Evolutionary conservation across 805 yeast genomes (phyloP).

Genomic region (Pichia membranifaciens): DNA sequence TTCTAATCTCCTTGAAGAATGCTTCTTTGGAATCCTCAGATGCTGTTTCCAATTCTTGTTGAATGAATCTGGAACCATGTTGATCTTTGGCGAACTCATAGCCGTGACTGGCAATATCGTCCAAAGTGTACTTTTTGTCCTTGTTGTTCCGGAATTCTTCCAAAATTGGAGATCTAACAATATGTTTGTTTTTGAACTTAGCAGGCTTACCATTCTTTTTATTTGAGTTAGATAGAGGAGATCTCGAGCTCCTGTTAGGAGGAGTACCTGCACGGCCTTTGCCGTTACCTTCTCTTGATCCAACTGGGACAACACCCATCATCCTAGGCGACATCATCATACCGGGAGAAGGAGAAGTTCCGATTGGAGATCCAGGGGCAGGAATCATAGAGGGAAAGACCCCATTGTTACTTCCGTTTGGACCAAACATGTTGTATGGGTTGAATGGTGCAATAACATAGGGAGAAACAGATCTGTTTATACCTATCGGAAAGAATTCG

Average conservation of each 20-base stretch:
- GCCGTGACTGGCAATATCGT: conserved; percentile 79
- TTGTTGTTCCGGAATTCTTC: conserved; percentile 77
- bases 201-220: conserved; percentile 17
- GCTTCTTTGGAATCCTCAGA: conserved; percentile 65
- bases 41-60: conserved; percentile 70
- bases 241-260: neutral
- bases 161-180: conserved; percentile 68
- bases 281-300: neutral
- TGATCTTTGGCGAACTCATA: conserved; percentile 92
- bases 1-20: conserved; percentile 78
- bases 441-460: conserved; percentile 47
- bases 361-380: conserved; percentile 23
- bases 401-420: conserved; percentile 10
- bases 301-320: conserved; percentile 12
- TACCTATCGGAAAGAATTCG: conserved; percentile 22
- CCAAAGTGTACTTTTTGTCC: conserved; percentile 55
- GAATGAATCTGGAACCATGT: conserved; percentile 95
- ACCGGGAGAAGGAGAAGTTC: conserved; percentile 11
- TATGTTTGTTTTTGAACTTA: conserved; percentile 35
- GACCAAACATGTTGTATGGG: conserved; percentile 35
- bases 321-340: conserved; percentile 11
- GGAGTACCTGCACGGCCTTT: conserved; percentile 6
- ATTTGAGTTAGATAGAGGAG: neutral
- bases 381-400: conserved; percentile 14
- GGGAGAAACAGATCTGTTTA: conserved; percentile 28